These are phyloP conservation scores for Halenospora varia DNA, from an alignment of 495 filamentous ascomycete genomes.

Conservation along the genomic window DNA sequence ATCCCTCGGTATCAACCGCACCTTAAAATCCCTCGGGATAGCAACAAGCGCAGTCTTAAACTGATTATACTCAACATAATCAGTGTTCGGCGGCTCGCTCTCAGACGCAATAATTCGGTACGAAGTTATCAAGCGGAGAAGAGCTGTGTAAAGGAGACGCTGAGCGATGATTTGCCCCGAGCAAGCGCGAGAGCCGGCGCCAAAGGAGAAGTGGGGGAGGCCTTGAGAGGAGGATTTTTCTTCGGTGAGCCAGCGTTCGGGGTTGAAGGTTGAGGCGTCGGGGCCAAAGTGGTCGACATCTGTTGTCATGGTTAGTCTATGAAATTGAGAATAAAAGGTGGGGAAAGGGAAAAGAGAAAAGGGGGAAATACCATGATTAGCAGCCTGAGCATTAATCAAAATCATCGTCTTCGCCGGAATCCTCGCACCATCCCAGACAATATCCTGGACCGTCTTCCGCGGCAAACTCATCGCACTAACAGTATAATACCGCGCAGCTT, in stretches of 20 bases:
- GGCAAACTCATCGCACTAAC: constrained; percentile 51
- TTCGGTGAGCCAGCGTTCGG: constrained; percentile 44
- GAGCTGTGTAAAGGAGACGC: constrained; percentile 44
- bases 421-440: constrained; percentile 51
- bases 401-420: constrained; percentile 53
- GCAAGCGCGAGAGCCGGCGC: constrained; percentile 49
- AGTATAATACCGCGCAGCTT: constrained; percentile 52
- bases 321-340: neutral
- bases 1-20: constrained; percentile 45
- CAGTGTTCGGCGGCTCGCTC: constrained; percentile 45
- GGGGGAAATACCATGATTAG: constrained; percentile 44
- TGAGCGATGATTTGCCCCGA: constrained; percentile 48
- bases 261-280: constrained; percentile 45
- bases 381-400: constrained; percentile 54
- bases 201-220: constrained; percentile 47
- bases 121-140: constrained; percentile 42
- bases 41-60: constrained; percentile 52
- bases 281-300: constrained; percentile 49
- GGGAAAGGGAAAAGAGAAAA: neutral
- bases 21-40: constrained; percentile 50
- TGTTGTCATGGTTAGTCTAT: constrained; percentile 15
- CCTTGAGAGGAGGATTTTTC: constrained; percentile 27
- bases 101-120: constrained; percentile 51
- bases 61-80: constrained; percentile 55
- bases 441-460: constrained; percentile 45